These are phyloP conservation scores for Phytophthora tubulina DNA, from an alignment of 352 stramenopile genomes.

Conservation along the genomic window DNA sequence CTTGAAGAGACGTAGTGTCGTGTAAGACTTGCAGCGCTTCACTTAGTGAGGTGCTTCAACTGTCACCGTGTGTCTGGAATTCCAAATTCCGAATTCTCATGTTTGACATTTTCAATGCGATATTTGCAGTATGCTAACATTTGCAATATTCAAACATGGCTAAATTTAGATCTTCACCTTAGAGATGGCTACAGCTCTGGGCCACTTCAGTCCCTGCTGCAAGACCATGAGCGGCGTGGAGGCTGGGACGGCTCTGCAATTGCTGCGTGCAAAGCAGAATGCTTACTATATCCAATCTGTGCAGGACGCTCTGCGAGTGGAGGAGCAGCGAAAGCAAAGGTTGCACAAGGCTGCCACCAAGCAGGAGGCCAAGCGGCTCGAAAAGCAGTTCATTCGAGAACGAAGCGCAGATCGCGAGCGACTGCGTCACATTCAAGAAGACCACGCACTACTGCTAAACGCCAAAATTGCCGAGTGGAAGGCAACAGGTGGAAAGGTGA, in stretches of 20 bases:
- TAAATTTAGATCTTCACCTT: constrained; percentile 1
- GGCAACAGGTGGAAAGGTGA: constrained; percentile 33
- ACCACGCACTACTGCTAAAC: constrained; percentile 60
- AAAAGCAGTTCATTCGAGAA: constrained; percentile 65
- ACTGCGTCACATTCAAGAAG: constrained; percentile 68
- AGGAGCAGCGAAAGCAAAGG: constrained; percentile 58
- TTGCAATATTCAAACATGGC: constrained; percentile 5
- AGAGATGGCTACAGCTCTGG: too few relatives aligned
- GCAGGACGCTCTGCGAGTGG: constrained; percentile 59
- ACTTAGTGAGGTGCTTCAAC: too few relatives aligned
- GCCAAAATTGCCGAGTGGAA: constrained; percentile 70
- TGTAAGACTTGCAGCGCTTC: too few relatives aligned
- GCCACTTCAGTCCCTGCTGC: too few relatives aligned
- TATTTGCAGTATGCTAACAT: not conserved
- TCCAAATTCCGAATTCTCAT: too few relatives aligned
- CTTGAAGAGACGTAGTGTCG: too few relatives aligned
- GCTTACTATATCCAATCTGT: constrained; percentile 68
- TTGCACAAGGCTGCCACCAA: constrained; percentile 50
- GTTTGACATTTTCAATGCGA: not conserved
- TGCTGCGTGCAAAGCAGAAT: constrained; percentile 20
- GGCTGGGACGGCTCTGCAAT: constrained; percentile 13
- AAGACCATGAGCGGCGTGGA: constrained; percentile 1
- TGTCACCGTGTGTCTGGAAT: too few relatives aligned
- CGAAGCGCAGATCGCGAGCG: constrained; percentile 56
- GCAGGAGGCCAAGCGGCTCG: constrained; percentile 55